Evolutionary conservation across 176 grass and related monocot species (phyloP).

Genomic region (Oryza glumipatula): DNA sequence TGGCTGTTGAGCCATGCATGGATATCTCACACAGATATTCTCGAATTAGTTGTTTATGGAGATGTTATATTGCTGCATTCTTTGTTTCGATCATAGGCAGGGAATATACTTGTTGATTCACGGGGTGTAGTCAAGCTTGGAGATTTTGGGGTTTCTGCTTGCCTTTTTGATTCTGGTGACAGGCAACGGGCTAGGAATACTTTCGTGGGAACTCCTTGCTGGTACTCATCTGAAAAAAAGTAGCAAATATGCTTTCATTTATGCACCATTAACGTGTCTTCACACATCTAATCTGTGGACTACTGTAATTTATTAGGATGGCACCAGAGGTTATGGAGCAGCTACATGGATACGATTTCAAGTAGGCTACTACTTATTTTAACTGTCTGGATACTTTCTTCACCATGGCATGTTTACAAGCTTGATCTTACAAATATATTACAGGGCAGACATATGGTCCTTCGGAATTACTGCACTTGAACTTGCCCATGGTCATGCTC

Average conservation of each 20-base stretch:
- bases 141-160: constrained; percentile 98
- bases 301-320: constrained; percentile 73
- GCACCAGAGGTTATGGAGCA: constrained; percentile 95
- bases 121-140: constrained; percentile 83
- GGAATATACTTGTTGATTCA: constrained; percentile 92
- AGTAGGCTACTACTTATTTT: constrained; percentile 54
- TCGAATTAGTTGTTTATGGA: constrained; percentile 7
- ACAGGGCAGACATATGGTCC: constrained; percentile 98
- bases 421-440: constrained; percentile 46
- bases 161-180: constrained; percentile 92
- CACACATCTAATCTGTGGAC: constrained; percentile 27
- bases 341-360: constrained; percentile 96
- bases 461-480: constrained; percentile 99
- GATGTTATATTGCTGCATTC: constrained; percentile 10
- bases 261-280: not conserved
- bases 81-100: constrained; percentile 66
- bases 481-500: constrained; percentile 96
- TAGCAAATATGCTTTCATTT: constrained; percentile 30
- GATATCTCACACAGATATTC: not conserved
- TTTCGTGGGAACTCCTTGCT: constrained; percentile 97
- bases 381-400: constrained; percentile 27
- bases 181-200: constrained; percentile 91
- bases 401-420: constrained; percentile 23
- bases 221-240: constrained; percentile 51
- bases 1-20: too few species aligned